These are phyloP conservation scores for Aspergillus fischeri DNA, from an alignment of 2,329 filamentous ascomycete species.

Conservation along the genomic window DNA sequence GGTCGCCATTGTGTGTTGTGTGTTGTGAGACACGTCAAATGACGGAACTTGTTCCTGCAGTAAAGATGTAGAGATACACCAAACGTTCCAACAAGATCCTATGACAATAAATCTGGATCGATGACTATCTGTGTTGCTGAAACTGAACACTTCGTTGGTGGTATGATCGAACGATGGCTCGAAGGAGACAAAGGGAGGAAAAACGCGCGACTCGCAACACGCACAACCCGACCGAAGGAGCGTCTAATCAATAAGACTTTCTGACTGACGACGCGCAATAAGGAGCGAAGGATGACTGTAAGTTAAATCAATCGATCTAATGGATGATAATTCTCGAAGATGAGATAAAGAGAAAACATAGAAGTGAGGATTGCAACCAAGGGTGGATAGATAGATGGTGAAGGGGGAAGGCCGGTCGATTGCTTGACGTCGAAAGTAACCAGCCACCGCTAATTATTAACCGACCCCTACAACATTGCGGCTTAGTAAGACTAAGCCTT, in stretches of 20 bases:
- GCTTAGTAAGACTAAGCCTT: too few relatives aligned
- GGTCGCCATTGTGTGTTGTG: slow-evolving; percentile 36
- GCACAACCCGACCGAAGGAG: neutral
- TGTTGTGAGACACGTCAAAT: neutral
- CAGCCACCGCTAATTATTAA: neutral
- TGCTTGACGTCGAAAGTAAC: neutral
- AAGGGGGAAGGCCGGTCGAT: neutral
- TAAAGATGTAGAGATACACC: neutral
- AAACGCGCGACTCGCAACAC: slow-evolving; percentile 11
- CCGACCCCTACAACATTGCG: too few relatives aligned
- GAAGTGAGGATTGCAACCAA: neutral
- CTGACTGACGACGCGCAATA: neutral
- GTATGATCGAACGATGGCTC: neutral
- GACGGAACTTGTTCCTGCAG: neutral
- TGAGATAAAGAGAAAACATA: neutral
- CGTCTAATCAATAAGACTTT: neutral
- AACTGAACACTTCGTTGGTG: neutral
- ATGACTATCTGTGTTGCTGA: neutral
- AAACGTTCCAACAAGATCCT: neutral
- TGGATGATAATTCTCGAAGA: neutral
- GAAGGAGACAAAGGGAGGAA: slow-evolving; percentile 14
- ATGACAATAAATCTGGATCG: neutral
- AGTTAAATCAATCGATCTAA: neutral
- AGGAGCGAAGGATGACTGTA: neutral
- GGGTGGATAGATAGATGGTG: neutral